Evolutionary conservation across 345 rosid species (phyloP), one percentile per base, ranked within the genome.

Genomic region (Ailanthus altissimus): DNA sequence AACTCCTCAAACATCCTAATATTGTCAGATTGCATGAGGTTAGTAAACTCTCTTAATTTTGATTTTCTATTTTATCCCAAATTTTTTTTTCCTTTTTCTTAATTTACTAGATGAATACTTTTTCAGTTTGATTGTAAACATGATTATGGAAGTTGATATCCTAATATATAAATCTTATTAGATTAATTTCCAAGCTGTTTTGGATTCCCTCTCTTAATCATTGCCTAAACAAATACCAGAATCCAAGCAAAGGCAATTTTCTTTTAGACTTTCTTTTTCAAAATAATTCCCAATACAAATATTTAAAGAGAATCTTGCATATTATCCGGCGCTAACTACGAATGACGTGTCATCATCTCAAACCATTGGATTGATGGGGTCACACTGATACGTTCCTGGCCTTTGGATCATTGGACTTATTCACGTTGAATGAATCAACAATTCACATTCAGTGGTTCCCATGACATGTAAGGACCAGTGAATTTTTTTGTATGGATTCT

Each of bases 11-110:
- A 70, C 99, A 95, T 84, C 97, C 98, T 6, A 92, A 95, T 77
- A 88, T 95, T 50, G 96, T 95, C 51, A 85, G 98, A 67, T 88
- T 95, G 73, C 87, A 90, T 25, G 98, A 93, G 99, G 99, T 92
- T 68, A 20, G 57, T 56, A 32, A 32, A 32, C 38, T 32, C 59
- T 25, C 38, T 11, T 21, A 8, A 23, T 43, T 2, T 45, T 45
- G 0, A 6, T 21, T 45, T 8, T 14, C 43, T 38, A 12, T 16
- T n/a, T n/a, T n/a, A n/a, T n/a, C n/a, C n/a, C n/a, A n/a, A n/a
- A n/a, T n/a, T n/a, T n/a, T n/a, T n/a, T n/a, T n/a, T n/a, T n/a
- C n/a, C n/a, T n/a, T n/a, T n/a, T n/a, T n/a, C n/a, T n/a, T n/a
- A 32, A 32, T 32, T 32, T 32, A 32, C 38, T 32, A 32, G 38